A percentile compares a stretch with the other conserved stretches of the same genome.
phyloP scores from a whole-genome alignment of 1,284 basidiomycete genomes.

The Ustilago xerochloae region DNA sequence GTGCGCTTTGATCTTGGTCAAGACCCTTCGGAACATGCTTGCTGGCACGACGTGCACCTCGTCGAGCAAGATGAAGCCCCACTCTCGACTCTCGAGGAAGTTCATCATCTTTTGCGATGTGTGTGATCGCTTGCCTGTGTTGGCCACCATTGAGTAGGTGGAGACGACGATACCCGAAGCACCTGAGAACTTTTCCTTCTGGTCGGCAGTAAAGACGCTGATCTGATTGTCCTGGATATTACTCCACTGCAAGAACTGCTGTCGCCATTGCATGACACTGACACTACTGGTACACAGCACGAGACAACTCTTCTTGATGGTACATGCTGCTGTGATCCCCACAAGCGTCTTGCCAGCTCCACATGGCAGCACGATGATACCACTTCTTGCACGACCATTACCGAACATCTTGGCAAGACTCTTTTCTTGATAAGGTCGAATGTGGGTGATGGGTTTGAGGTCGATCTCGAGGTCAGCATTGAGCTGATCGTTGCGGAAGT shows the following conservation, averaged over 20 bases:
- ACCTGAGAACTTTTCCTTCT: conserved; percentile 67
- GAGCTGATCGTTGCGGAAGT: conserved; percentile 66
- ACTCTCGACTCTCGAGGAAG: conserved; percentile 66
- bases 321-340: conserved; percentile 98
- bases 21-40: conserved; percentile 68
- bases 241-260: conserved; percentile 67
- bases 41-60: conserved; percentile 68
- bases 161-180: conserved; percentile 67
- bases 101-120: conserved; percentile 69
- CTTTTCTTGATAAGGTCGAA: conserved; percentile 68
- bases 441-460: conserved; percentile 66
- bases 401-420: conserved; percentile 68
- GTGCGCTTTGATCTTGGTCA: conserved; percentile 68
- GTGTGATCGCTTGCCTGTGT: conserved; percentile 67
- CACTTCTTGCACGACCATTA: conserved; percentile 73
- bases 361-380: conserved; percentile 98
- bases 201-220: conserved; percentile 66
- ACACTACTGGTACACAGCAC: conserved; percentile 79
- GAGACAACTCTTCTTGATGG: conserved; percentile 98
- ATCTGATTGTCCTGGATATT: conserved; percentile 68
- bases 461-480: conserved; percentile 68
- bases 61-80: conserved; percentile 68
- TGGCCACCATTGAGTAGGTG: conserved; percentile 68
- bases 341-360: conserved; percentile 99
- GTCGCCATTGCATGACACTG: conserved; percentile 67